Evolutionary conservation across 352 stramenopile genomes (phyloP), one percentile per base, ranked within the genome.

Genomic region (Globisporangium nunn): DNA sequence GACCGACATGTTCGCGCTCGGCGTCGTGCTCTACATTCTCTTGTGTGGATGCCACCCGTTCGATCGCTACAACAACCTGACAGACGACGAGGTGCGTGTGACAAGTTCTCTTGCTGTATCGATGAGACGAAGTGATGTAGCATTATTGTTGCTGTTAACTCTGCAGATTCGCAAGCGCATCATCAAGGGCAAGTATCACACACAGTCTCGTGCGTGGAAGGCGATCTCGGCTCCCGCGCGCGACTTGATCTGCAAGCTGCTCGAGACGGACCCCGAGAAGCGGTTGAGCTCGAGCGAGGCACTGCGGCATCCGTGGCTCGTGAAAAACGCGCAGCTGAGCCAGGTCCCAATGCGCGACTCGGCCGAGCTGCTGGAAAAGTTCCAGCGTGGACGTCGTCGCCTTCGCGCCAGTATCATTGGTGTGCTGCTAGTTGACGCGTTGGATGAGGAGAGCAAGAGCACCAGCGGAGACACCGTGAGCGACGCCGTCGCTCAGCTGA

Each of bases 51-150:
- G 75, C 11, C 84, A 94, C 50, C 84, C 84, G 37, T 94, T 92
- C 54, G 84, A 94, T 57, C 78, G 80, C 18, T 88, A 90, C 59
- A 94, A 94, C 69, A 91, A 91, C 54, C 61, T 90, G 53, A 87
- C 80, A 0, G 84, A 94, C 48, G 78, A 91, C 66, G 80, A 91
- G 72, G 78, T 88, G 65, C 15, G 60, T 47, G 17, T 23, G 11
- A 8, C 11, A 12, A 23, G 47, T 40, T 12, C 17, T 14, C 18
- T 14, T 52, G 47, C 29, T 47, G 43, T n/a, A 37, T 37, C 23
- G 33, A 0, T 37, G 33, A 8, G 33, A 37, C 33, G 10, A 37
- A 5, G 33, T 8, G 33, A 4, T 8, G 4, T 37, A 37, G 8
- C 33, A 37, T 4, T 5, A 18, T 23, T 49, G 46, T 5, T 47